phyloP scores from a whole-genome alignment of 1,139 yeast genomes.

The Hansenula sp. region DNA sequence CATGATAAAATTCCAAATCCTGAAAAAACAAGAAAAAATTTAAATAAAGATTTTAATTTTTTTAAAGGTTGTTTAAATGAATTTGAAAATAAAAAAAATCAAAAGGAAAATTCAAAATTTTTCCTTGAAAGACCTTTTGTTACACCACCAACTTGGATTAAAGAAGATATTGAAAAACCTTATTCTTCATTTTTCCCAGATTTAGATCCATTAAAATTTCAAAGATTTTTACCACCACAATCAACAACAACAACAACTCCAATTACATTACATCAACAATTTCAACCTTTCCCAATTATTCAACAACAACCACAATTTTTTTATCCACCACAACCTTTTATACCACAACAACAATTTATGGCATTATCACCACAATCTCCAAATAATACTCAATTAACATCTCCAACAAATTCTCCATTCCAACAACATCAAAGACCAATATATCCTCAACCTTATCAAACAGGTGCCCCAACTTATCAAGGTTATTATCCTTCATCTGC shows the following conservation, averaged over 20 bases:
- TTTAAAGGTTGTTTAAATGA: constrained; percentile 25
- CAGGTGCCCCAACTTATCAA: neutral
- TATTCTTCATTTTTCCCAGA: constrained; percentile 18
- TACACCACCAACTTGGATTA: constrained; percentile 80
- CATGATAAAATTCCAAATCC: constrained; percentile 17
- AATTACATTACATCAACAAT: neutral
- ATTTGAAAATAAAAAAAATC: constrained; percentile 4
- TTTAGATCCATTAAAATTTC: constrained; percentile 6
- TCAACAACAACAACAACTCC: neutral
- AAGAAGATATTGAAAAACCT: constrained; percentile 47
- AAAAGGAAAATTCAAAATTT: constrained; percentile 19
- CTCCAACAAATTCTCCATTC: neutral
- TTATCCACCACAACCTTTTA: constrained; percentile 7
- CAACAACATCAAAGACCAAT: constrained; percentile 2
- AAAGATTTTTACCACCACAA: neutral
- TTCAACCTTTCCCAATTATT: constrained; percentile 1
- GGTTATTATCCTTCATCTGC: neutral
- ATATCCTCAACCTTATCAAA: neutral
- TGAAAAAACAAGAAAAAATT: constrained; percentile 21
- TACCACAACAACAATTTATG: constrained; percentile 5
- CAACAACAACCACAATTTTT: constrained; percentile 7
- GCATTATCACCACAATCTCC: constrained; percentile 2
- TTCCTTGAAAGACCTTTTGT: constrained; percentile 59
- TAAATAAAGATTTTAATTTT: constrained; percentile 48
- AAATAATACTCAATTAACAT: neutral